These are phyloP conservation scores for Eucalyptus caleyi DNA, from an alignment of 345 rosid genomes.

Conservation along the genomic window DNA sequence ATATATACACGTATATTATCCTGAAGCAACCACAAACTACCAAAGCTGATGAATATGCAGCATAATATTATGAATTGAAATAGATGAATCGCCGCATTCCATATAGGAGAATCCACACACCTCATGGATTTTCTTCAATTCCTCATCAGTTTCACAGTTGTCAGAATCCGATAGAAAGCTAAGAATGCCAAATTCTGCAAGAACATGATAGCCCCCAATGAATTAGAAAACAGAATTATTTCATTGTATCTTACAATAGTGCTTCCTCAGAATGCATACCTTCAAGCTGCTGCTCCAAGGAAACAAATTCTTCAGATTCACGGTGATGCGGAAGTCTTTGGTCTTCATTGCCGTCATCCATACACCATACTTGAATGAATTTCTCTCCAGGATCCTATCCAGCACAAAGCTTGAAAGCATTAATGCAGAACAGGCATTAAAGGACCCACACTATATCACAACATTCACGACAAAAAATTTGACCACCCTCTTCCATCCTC, in stretches of 20 bases:
- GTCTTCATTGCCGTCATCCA: slow-evolving; percentile 75
- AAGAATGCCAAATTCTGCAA: slow-evolving; percentile 71
- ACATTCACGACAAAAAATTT: background rate
- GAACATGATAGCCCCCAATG: background rate
- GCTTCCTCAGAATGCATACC: slow-evolving; percentile 12
- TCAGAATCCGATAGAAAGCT: slow-evolving; percentile 89
- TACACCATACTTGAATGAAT: slow-evolving; percentile 79
- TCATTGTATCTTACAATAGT: background rate
- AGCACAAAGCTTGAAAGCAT: background rate
- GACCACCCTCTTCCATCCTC: background rate
- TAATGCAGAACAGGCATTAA: background rate
- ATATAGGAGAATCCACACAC: slow-evolving; percentile 70
- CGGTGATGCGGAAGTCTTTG: slow-evolving; percentile 87
- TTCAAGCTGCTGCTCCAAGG: slow-evolving; percentile 52
- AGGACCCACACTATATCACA: background rate
- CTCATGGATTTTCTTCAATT: slow-evolving; percentile 67
- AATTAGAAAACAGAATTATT: background rate
- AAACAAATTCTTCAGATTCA: slow-evolving; percentile 70
- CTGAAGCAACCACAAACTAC: background rate
- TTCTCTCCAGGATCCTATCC: slow-evolving; percentile 51
- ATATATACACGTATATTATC: too few species aligned
- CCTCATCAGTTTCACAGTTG: slow-evolving; percentile 70
- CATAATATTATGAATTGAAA: background rate
- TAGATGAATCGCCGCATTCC: slow-evolving; percentile 20
- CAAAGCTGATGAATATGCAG: background rate